Conservation (phyloP, 768 basidiomycete genomes). For the Boletales sp. region DNA sequence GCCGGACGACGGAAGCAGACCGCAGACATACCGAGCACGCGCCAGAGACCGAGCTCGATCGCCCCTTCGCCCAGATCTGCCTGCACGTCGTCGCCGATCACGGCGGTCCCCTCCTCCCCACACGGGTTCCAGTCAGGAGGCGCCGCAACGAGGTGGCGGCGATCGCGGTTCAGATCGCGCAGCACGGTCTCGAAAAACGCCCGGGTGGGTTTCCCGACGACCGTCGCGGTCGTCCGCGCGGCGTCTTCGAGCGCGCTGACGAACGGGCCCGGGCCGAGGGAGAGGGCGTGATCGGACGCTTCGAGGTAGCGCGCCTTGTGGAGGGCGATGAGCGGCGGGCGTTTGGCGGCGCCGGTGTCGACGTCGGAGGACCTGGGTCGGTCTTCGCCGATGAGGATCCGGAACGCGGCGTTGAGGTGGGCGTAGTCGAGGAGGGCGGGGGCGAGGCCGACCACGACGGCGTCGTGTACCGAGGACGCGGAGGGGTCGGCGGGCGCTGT, state of each 20-base stretch:
- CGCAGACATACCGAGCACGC: constrained; percentile 64
- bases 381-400: constrained; percentile 50
- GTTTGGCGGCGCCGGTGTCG: not conserved
- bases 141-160: too few species aligned
- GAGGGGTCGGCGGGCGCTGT: not conserved
- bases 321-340: constrained; percentile 49
- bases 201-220: constrained; percentile 63
- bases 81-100: constrained; percentile 66
- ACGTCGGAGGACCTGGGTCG: not conserved
- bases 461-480: constrained; percentile 36
- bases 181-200: constrained; percentile 60
- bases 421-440: constrained; percentile 50
- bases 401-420: constrained; percentile 61
- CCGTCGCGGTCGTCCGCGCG: constrained; percentile 41
- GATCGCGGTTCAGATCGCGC: constrained; percentile 33
- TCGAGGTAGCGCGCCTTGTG: constrained; percentile 56
- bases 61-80: constrained; percentile 66
- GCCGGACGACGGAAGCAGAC: not conserved
- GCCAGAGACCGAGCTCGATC: constrained; percentile 53
- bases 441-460: constrained; percentile 63
- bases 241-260: constrained; percentile 60
- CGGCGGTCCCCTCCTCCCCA: constrained; percentile 31
- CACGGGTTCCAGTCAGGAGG: not conserved
- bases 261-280: constrained; percentile 70
- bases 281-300: constrained; percentile 44